Conservation (phyloP, 495 filamentous ascomycete genomes). For the Sporormia fimetaria region DNA sequence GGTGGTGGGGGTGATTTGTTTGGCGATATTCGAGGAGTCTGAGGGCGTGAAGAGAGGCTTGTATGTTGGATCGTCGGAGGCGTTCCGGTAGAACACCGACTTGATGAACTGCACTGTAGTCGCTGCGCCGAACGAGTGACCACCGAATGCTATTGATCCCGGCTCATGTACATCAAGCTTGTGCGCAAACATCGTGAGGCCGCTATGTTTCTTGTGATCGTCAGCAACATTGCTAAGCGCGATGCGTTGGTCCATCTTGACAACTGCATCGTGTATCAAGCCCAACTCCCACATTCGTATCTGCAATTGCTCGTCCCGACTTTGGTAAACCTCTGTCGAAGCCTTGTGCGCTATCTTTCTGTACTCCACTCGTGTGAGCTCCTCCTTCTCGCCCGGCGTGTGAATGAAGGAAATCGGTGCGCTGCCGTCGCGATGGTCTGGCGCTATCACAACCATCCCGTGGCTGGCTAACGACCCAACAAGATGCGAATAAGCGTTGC, state of each 20-base stretch:
- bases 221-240: slow-evolving; percentile 31
- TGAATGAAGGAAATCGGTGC: slow-evolving; percentile 52
- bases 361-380: slow-evolving; percentile 35
- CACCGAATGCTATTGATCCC: slow-evolving; percentile 56
- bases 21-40: slow-evolving; percentile 37
- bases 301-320: slow-evolving; percentile 53
- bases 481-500: slow-evolving; percentile 65
- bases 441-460: slow-evolving; percentile 62
- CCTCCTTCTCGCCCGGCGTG: slow-evolving; percentile 23
- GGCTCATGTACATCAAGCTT: slow-evolving; percentile 54
- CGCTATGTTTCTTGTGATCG: slow-evolving; percentile 33
- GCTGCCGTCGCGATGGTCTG: slow-evolving; percentile 67
- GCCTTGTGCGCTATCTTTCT: slow-evolving; percentile 41
- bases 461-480: slow-evolving; percentile 60
- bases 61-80: slow-evolving; percentile 15
- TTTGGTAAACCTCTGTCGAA: slow-evolving; percentile 45
- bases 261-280: slow-evolving; percentile 48
- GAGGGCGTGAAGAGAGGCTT: slow-evolving; percentile 41
- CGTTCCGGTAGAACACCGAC: slow-evolving; percentile 47
- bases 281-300: slow-evolving; percentile 64
- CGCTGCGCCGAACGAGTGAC: slow-evolving; percentile 66
- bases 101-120: slow-evolving; percentile 64
- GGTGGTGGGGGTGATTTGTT: slow-evolving; percentile 52
- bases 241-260: slow-evolving; percentile 47
- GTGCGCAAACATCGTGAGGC: slow-evolving; percentile 41